Evolutionary conservation across 306 rosid genomes (phyloP).

Genomic region (Glycine soja): DNA sequence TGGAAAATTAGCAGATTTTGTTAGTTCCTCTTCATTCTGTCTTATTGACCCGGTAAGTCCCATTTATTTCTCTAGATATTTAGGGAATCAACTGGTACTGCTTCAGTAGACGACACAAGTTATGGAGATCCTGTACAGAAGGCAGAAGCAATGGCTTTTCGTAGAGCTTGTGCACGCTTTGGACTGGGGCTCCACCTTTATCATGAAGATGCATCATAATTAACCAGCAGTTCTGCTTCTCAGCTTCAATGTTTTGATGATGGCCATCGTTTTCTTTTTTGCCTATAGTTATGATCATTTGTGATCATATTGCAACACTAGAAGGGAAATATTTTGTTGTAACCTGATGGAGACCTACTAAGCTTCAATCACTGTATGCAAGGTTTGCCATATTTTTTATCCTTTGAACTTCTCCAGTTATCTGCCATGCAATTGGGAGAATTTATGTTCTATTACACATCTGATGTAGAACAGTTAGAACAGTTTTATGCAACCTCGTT

Average conservation of each 20-base stretch:
- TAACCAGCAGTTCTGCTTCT: no score
- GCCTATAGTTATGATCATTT: not conserved
- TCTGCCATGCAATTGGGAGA: not conserved
- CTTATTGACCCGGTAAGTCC: not conserved
- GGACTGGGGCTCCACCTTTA: conserved; percentile 90
- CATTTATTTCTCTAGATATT: conserved; percentile 58
- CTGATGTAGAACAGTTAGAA: not conserved
- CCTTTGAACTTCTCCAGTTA: not conserved
- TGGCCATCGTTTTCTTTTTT: not conserved
- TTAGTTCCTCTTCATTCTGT: conserved; percentile 1
- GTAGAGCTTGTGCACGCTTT: conserved; percentile 92
- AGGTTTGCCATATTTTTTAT: not conserved
- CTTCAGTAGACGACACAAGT: conserved; percentile 55
- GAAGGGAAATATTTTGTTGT: conserved; percentile 45
- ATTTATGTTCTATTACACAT: conserved; percentile 2
- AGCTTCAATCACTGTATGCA: no score
- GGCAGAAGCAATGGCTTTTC: conserved; percentile 97
- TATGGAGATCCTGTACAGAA: conserved; percentile 91
- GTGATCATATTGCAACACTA: not conserved
- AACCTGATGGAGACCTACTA: conserved; percentile 16
- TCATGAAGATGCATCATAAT: conserved; percentile 66
- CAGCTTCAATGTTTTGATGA: conserved; percentile 12
- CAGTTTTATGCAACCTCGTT: not conserved
- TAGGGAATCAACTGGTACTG: conserved; percentile 88
- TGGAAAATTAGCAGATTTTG: conserved; percentile 5